Percentiles rank a stretch among this genome's conserved stretches.
Evolutionary conservation across 352 stramenopile genomes (phyloP).

Genomic region (Thalassiosira hispida): DNA sequence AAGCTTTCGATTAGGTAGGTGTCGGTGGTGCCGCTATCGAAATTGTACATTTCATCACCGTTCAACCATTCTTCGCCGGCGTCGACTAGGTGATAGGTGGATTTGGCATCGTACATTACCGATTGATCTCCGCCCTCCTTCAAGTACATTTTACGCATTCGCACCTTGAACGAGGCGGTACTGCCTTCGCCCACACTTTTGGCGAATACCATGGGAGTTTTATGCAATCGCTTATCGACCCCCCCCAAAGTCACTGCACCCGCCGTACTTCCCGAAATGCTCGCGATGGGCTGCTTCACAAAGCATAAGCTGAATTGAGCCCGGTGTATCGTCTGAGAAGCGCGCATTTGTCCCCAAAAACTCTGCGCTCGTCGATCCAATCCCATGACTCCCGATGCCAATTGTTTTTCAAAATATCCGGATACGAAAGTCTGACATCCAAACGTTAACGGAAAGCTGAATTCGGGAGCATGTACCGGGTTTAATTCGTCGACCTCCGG

Average conservation of each 20-base stretch:
- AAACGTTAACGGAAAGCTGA: conserved; percentile 84
- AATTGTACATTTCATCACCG: conserved; percentile 73
- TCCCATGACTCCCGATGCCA: conserved; percentile 94
- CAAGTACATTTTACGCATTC: conserved; percentile 72
- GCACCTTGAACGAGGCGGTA: conserved; percentile 73
- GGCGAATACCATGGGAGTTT: conserved; percentile 67
- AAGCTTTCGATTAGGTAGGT: conserved; percentile 71
- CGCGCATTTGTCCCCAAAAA: conserved; percentile 65
- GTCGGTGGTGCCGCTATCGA: conserved; percentile 84
- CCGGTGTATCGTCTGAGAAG: conserved; percentile 31
- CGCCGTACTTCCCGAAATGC: conserved; percentile 36
- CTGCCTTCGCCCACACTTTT: conserved; percentile 12
- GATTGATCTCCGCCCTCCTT: conserved; percentile 14
- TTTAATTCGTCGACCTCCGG: conserved; percentile 26
- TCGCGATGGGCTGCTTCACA: conserved; percentile 27
- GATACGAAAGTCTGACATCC: conserved; percentile 89
- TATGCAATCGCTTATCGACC: conserved; percentile 78
- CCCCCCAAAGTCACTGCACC: conserved; percentile 91
- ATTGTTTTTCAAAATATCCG: conserved; percentile 76
- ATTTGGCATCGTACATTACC: conserved; percentile 24
- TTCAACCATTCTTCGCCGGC: conserved; percentile 52
- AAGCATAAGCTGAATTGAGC: conserved; percentile 92
- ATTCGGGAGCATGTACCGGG: conserved; percentile 33
- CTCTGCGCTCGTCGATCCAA: conserved; percentile 41
- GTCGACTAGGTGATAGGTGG: conserved; percentile 45